Conservation (phyloP, 257 asterid genomes). For the Mentha longifolia region DNA sequence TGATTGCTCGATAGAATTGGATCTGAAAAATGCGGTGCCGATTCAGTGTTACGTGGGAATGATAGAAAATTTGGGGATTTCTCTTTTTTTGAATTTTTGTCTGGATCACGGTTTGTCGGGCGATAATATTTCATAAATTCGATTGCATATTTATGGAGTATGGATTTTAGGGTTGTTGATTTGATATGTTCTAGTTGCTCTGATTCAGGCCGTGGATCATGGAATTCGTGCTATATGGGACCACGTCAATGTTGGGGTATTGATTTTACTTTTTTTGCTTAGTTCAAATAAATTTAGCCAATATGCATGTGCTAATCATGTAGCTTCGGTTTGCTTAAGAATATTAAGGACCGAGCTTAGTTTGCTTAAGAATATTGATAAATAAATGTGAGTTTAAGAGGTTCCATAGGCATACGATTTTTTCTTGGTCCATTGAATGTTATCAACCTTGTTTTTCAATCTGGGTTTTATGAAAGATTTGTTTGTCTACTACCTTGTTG, state of each 20-base stretch:
- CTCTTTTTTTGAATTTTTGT: neutral
- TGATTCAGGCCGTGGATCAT: slow-evolving; percentile 66
- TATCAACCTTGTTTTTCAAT: neutral
- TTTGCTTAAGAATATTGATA: neutral
- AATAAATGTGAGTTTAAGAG: neutral
- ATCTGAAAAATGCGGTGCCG: slow-evolving; percentile 31
- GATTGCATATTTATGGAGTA: neutral
- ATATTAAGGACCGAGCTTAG: slow-evolving; percentile 5
- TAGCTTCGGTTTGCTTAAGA: neutral
- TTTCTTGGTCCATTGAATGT: neutral
- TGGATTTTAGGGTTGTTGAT: slow-evolving; percentile 7
- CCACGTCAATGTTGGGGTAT: slow-evolving; percentile 74
- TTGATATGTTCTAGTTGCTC: slow-evolving; percentile 24
- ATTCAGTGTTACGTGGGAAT: neutral
- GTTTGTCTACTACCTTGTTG: slow-evolving; percentile 4
- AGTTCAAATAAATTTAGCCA: neutral
- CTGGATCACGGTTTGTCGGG: neutral
- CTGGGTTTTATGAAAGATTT: neutral
- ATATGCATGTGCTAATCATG: slow-evolving; percentile 2
- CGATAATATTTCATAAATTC: neutral
- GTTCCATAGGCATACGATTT: neutral
- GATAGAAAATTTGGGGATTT: neutral
- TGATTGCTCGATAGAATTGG: slow-evolving; percentile 28
- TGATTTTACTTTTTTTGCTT: neutral
- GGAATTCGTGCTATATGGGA: slow-evolving; percentile 74